Conservation (phyloP, 495 filamentous ascomycete species). For the Diplogelasinospora grovesii region DNA sequence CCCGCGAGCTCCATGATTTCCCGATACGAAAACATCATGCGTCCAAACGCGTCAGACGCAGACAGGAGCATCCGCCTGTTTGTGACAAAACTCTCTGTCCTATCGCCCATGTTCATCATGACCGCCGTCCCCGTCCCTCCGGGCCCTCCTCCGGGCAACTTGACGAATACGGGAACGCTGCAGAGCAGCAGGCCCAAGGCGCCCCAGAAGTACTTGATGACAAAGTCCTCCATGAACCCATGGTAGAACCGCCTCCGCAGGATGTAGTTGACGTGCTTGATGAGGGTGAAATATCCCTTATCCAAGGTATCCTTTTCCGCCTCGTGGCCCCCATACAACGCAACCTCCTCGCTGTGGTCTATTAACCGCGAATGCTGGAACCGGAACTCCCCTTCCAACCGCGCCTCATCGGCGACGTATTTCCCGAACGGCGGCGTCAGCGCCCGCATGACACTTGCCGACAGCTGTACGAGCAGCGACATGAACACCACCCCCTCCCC, state of each 20-base stretch:
- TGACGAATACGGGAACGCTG: conserved; percentile 93
- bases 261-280: conserved; percentile 98
- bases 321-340: conserved; percentile 87
- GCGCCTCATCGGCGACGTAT: conserved; percentile 94
- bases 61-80: conserved; percentile 86
- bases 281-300: conserved; percentile 97
- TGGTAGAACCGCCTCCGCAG: conserved; percentile 84
- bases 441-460: conserved; percentile 86
- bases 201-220: conserved; percentile 99
- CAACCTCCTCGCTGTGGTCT: conserved; percentile 91
- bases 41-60: conserved; percentile 91
- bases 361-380: conserved; percentile 93
- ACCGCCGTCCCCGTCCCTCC: conserved; percentile 53
- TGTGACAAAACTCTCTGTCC: conserved; percentile 92
- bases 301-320: conserved; percentile 95
- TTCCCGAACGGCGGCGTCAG: conserved; percentile 96
- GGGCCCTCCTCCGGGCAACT: no score
- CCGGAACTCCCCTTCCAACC: conserved; percentile 91
- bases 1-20: conserved; percentile 93
- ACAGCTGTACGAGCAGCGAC: conserved; percentile 87
- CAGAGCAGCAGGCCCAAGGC: conserved; percentile 90
- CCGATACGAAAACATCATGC: conserved; percentile 97
- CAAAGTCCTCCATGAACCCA: conserved; percentile 97
- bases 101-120: conserved; percentile 73
- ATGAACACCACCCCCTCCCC: conserved; percentile 92